Conservation (phyloP, 345 rosid genomes). For the Stellera chamaejasme region DNA sequence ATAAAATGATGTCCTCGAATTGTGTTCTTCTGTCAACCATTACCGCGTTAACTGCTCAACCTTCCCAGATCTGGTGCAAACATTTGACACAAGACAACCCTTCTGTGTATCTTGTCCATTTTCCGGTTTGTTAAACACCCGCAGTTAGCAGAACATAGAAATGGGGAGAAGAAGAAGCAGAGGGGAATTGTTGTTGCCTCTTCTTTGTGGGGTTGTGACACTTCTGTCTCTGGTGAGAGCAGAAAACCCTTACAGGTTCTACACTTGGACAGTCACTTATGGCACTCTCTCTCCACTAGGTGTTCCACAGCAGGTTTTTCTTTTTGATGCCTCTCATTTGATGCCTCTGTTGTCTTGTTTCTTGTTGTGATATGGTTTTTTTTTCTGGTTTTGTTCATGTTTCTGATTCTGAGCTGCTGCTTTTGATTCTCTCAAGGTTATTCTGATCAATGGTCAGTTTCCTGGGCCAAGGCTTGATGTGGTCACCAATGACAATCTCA, state of each 20-base stretch:
- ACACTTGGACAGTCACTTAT: constrained; percentile 87
- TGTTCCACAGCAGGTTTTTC: constrained; percentile 75
- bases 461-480: constrained; percentile 95
- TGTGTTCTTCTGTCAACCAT: too few species aligned
- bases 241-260: constrained; percentile 72
- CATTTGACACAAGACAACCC: too few species aligned
- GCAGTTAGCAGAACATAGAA: neutral
- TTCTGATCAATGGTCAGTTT: constrained; percentile 92
- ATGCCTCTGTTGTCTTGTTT: neutral
- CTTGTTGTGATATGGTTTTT: constrained; percentile 4
- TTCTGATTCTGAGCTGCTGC: neutral
- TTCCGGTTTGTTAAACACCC: too few species aligned
- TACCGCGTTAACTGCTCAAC: too few species aligned
- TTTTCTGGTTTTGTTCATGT: constrained; percentile 4
- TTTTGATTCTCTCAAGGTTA: constrained; percentile 41
- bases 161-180: constrained; percentile 18
- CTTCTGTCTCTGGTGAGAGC: constrained; percentile 43
- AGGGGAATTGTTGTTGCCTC: constrained; percentile 16
- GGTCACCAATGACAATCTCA: constrained; percentile 84
- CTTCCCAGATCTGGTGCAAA: too few species aligned
- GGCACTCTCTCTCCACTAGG: constrained; percentile 77
- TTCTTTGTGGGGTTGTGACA: constrained; percentile 35
- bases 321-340: neutral
- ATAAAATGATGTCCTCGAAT: too few species aligned
- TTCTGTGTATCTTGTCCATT: too few species aligned